A percentile compares a stretch with the other conserved stretches of the same genome.
Evolutionary conservation across 441 rosid genomes (phyloP).

Genomic region (Codiaeum variegatum): DNA sequence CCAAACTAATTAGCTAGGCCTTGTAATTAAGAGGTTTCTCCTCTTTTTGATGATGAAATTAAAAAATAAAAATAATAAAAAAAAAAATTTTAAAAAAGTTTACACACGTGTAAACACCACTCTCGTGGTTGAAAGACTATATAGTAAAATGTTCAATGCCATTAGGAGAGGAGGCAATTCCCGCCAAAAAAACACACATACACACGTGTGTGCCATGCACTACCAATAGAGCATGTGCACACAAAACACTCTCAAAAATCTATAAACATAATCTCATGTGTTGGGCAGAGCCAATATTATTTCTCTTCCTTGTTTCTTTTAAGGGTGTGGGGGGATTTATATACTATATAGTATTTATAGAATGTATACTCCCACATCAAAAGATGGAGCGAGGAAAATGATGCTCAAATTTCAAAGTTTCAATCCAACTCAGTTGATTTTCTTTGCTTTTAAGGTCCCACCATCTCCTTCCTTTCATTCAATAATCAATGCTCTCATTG

Average conservation of each 20-base stretch:
- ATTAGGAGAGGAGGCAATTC: conserved; percentile 30
- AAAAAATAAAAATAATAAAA: background rate
- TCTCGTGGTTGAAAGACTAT: conserved; percentile 26
- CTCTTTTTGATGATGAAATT: conserved; percentile 4
- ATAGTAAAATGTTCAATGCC: conserved; percentile 30
- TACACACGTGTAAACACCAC: conserved; percentile 34
- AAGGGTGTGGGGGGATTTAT: background rate
- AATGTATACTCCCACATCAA: conserved; percentile 17
- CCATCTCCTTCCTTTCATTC: conserved; percentile 35
- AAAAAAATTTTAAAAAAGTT: conserved; percentile 1
- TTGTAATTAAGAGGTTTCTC: conserved; percentile 23
- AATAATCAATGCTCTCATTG: conserved; percentile 39
- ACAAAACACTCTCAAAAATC: conserved; percentile 31
- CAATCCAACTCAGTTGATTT: conserved; percentile 16
- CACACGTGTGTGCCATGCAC: conserved; percentile 37
- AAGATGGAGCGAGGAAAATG: conserved; percentile 20
- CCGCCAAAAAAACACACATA: conserved; percentile 47
- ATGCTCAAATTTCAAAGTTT: conserved; percentile 29
- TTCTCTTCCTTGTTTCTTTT: background rate
- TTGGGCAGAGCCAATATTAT: conserved; percentile 20
- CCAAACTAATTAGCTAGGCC: conserved; percentile 27
- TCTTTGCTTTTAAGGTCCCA: conserved; percentile 35
- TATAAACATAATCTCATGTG: background rate
- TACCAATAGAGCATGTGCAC: conserved; percentile 24
- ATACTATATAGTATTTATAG: too few relatives aligned